Evolutionary conservation across 106 monocot genomes (phyloP), one percentile per base, ranked within the genome.

Genomic region (Narthecium ossifragum): DNA sequence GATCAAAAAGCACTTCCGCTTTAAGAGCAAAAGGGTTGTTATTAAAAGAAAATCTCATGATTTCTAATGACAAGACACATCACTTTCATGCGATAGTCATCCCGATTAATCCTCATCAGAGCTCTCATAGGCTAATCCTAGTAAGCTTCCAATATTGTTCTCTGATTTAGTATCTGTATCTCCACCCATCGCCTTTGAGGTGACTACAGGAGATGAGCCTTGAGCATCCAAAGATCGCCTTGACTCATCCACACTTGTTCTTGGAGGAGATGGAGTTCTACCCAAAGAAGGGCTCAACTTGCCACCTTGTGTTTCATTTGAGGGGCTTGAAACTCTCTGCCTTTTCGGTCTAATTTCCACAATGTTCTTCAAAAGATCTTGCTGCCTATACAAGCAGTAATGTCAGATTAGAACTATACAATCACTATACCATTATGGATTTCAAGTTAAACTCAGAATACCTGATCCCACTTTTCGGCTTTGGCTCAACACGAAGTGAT

Each of bases 401-500:
- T 43, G 12, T 47, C 6, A 59, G n/a, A n/a, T n/a, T n/a, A n/a
- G n/a, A n/a, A n/a, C n/a, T n/a, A n/a, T n/a, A n/a, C n/a, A n/a
- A n/a, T n/a, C n/a, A n/a, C n/a, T n/a, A n/a, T n/a, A n/a, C n/a
- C n/a, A n/a, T n/a, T n/a, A n/a, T n/a, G n/a, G n/a, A n/a, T n/a
- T n/a, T n/a, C n/a, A n/a, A n/a, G n/a, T n/a, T n/a, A n/a, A n/a
- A n/a, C n/a, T n/a, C n/a, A n/a, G 28, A 21, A 31, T 31, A 81
- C 86, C 81, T 81, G 52, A 86, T 86, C 31, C 78, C 81, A 65
- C 90, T 96, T 63, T 96, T 94, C 29, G 86, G 83, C 63, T 96
- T 96, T 27, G 96, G 96, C 65, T 96, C 96, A 68, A 96, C 80
- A 34, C 90, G 90, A 31, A 96, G 86, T 7, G 86, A 76, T 26